These are phyloP conservation scores for Wickerhamomyces silvicola DNA, from an alignment of 805 yeast species.

Conservation along the genomic window DNA sequence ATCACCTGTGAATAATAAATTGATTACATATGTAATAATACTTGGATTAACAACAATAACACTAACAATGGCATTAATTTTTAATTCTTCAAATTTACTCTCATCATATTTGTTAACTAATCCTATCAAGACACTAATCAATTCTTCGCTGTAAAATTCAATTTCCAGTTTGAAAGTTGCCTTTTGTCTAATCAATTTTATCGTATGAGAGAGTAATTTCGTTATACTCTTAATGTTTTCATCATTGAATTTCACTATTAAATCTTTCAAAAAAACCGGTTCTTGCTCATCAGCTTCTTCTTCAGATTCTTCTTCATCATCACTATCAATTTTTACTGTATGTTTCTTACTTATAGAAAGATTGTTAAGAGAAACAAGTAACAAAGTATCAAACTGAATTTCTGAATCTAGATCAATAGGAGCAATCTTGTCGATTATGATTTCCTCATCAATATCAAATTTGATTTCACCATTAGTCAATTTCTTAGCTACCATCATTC, in stretches of 20 bases:
- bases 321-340: conserved; percentile 16
- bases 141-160: conserved; percentile 45
- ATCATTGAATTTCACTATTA: conserved; percentile 48
- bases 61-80: conserved; percentile 59
- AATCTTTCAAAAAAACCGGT: conserved; percentile 73
- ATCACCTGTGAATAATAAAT: conserved; percentile 60
- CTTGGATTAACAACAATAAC: conserved; percentile 50
- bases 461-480: conserved; percentile 25
- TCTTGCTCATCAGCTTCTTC: not conserved
- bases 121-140: conserved; percentile 46
- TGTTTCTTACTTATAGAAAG: conserved; percentile 7
- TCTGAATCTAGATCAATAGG: conserved; percentile 1
- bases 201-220: conserved; percentile 41
- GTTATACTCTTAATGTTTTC: conserved; percentile 34
- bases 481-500: conserved; percentile 51
- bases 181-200: conserved; percentile 58
- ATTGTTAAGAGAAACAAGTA: conserved; percentile 9
- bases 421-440: conserved; percentile 5
- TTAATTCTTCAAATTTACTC: conserved; percentile 53
- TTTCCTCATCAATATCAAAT: conserved; percentile 24
- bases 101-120: conserved; percentile 53
- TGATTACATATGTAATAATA: conserved; percentile 31
- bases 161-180: conserved; percentile 55
- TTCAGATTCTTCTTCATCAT: conserved; percentile 16
- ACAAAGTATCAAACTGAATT: conserved; percentile 12